Evolutionary conservation across 306 rosid genomes (phyloP).

Genomic region (Herpetospermum pedunculosum): DNA sequence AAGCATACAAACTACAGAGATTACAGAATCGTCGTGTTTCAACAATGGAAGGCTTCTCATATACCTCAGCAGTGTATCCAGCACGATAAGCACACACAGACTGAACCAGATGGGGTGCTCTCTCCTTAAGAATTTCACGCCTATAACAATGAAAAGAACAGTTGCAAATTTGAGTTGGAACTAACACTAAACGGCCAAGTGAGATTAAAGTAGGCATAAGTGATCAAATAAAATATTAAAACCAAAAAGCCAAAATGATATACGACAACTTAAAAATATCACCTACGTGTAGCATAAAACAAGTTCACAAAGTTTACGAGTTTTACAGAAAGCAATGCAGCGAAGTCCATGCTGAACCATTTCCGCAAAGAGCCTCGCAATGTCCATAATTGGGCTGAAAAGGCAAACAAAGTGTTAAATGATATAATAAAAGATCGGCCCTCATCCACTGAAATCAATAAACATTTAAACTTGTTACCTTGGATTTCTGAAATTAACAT

Average conservation of each 20-base stretch:
- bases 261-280: constrained; percentile 9
- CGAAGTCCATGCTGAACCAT: constrained; percentile 99
- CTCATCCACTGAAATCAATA: neutral
- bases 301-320: constrained; percentile 84
- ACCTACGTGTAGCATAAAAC: constrained; percentile 78
- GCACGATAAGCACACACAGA: constrained; percentile 78
- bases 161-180: constrained; percentile 9
- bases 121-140: constrained; percentile 76
- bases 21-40: neutral
- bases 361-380: constrained; percentile 75
- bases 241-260: constrained; percentile 8
- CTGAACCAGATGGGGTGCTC: constrained; percentile 54
- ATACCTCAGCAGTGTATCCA: constrained; percentile 79
- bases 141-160: constrained; percentile 31
- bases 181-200: constrained; percentile 3
- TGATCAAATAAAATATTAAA: neutral
- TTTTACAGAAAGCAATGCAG: constrained; percentile 80
- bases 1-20: neutral
- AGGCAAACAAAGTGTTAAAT: constrained; percentile 8
- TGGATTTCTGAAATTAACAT: constrained; percentile 31
- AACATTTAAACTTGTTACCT: constrained; percentile 31
- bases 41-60: neutral
- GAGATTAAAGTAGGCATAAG: neutral
- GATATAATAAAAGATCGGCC: neutral
- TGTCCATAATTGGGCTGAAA: constrained; percentile 63